Evolutionary conservation across 208 protist species (phyloP), one percentile per base, ranked within the genome.

Genomic region (Naegleria fowleri): DNA sequence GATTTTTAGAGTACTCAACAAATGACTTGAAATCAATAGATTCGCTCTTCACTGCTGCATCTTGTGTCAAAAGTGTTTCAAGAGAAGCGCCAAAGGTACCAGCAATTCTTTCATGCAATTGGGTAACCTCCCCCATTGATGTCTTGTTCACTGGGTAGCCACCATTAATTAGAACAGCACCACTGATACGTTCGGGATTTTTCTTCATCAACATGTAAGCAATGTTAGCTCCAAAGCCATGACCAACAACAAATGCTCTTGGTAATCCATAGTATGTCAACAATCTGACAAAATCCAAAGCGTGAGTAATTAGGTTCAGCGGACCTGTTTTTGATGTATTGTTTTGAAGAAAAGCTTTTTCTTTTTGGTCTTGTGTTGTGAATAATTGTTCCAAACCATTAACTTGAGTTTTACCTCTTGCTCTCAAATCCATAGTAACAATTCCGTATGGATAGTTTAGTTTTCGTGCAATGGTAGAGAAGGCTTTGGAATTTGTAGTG

Each of bases 371-470:
- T 67, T 67, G 55, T 40, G 29, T 84, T 15, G 16, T 84, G 29
- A 16, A 40, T 84, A 33, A 41, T 40, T 84, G 29, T 1, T 84
- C 33, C 38, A 40, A 41, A 84, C 33, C 76, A 36, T 19, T 40
- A 15, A 84, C 76, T 41, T 33, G 33, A 36, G 33, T 84, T 84
- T 41, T 41, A 41, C 76, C 76, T 41, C 38, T 33, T 41, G 25
- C 76, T 16, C 33, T 41, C 76, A 84, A 84, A 84, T 84, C 76
- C 76, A 84, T 84, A 84, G 29, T 84, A 40, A 84, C 38, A 16
- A 84, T 84, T 19, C 76, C 76, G 33, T 84, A 84, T 84, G 76
- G 76, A 36, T 84, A 84, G 38, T 84, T 84, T 16, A 84, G 38
- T 84, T 84, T 40, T 38, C 76, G 29, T 2, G 76, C 76, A 33